Evolutionary conservation across 192 early-diverging fungal genomes (phyloP).

Genomic region (Coemansia aciculifera): DNA sequence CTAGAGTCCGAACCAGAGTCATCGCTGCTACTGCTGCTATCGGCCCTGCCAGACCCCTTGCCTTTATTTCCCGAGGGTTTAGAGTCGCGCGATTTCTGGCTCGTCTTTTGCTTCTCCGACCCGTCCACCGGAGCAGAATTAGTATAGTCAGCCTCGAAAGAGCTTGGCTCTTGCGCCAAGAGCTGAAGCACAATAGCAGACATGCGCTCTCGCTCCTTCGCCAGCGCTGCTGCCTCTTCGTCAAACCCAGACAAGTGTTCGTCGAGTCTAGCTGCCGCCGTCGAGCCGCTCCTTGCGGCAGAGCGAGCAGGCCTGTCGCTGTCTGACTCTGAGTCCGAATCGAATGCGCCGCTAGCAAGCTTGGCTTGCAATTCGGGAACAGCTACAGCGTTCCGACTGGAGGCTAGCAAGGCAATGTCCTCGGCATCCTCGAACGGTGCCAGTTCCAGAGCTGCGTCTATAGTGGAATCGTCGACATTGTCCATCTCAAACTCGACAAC

Average conservation of each 20-base stretch:
- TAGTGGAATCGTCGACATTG: neutral
- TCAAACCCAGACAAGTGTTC: neutral
- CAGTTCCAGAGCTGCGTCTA: conserved; percentile 9
- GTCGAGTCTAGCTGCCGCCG: neutral
- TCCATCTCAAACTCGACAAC: neutral
- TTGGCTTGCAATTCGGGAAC: conserved; percentile 40
- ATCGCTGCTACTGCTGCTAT: conserved; percentile 4
- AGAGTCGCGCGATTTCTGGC: neutral
- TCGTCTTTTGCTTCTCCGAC: conserved; percentile 2
- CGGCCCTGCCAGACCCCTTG: conserved; percentile 2
- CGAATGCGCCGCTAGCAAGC: conserved; percentile 44
- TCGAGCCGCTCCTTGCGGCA: neutral
- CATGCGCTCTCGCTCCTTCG: conserved; percentile 40
- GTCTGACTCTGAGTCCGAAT: conserved; percentile 37
- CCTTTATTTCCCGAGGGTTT: neutral
- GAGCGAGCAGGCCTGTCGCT: conserved; percentile 1
- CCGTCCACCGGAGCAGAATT: conserved; percentile 7
- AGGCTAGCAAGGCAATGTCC: conserved; percentile 30
- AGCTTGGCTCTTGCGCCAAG: conserved; percentile 5
- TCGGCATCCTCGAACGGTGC: conserved; percentile 38
- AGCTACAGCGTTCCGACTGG: conserved; percentile 12
- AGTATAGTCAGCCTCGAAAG: neutral
- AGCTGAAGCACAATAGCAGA: conserved; percentile 30
- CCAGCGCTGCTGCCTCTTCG: conserved; percentile 23
- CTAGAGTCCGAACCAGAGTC: conserved; percentile 14